These are phyloP conservation scores for Ganoderma sp. DNA, from an alignment of 1,284 basidiomycete genomes.

Conservation along the genomic window DNA sequence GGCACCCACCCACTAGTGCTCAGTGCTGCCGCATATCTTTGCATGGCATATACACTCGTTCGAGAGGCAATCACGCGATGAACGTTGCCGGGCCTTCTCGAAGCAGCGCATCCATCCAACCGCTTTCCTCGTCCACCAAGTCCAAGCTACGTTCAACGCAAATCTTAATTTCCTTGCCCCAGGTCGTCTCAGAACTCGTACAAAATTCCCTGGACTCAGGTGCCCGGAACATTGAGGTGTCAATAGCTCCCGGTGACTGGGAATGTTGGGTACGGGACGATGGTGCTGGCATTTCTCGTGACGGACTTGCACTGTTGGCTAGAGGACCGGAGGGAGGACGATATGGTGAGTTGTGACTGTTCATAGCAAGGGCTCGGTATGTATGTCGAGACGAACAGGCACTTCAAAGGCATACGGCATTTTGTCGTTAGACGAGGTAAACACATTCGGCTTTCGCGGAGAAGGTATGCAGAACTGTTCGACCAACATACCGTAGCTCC, in stretches of 20 bases:
- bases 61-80: neutral
- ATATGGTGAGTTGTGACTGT: slow-evolving; percentile 60
- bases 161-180: slow-evolving; percentile 80
- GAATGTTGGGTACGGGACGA: slow-evolving; percentile 84
- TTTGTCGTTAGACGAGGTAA: slow-evolving; percentile 54
- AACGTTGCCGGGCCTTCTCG: neutral
- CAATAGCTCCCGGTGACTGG: slow-evolving; percentile 74
- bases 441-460: slow-evolving; percentile 86
- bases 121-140: slow-evolving; percentile 58
- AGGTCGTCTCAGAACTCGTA: slow-evolving; percentile 81
- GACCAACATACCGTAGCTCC: neutral
- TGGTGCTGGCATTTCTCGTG: slow-evolving; percentile 73
- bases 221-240: slow-evolving; percentile 65
- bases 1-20: neutral
- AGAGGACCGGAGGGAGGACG: slow-evolving; percentile 57
- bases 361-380: neutral
- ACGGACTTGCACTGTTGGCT: slow-evolving; percentile 62
- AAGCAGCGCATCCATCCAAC: slow-evolving; percentile 12
- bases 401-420: slow-evolving; percentile 74
- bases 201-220: slow-evolving; percentile 85
- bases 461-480: slow-evolving; percentile 67
- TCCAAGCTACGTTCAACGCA: slow-evolving; percentile 79
- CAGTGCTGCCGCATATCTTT: neutral
- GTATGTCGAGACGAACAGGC: slow-evolving; percentile 44
- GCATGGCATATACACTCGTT: neutral